phyloP scores from a whole-genome alignment of 2,329 filamentous ascomycete species.

The Diaporthe ampelina region DNA sequence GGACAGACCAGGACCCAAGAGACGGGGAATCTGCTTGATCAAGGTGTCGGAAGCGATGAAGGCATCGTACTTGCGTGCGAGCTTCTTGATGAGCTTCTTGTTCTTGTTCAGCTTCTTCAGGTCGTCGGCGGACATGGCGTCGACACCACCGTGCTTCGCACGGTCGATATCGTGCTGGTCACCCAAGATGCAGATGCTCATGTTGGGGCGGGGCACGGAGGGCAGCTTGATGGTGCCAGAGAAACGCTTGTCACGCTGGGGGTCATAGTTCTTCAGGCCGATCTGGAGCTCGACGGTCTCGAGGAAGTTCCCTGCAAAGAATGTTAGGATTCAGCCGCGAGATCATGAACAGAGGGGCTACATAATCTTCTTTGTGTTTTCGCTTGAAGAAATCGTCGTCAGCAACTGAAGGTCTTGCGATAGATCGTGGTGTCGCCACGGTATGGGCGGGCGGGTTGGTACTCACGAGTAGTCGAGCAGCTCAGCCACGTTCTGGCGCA shows the following conservation, averaged over 20 bases:
- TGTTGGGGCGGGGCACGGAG: constrained; percentile 89
- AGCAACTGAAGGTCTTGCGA: too few relatives aligned
- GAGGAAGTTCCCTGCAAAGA: too few relatives aligned
- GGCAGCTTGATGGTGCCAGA: constrained; percentile 98
- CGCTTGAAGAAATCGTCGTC: constrained; percentile 20
- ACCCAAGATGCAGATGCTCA: constrained; percentile 84
- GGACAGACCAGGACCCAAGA: constrained; percentile 97
- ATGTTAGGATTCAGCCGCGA: too few relatives aligned
- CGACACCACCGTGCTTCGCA: constrained; percentile 98
- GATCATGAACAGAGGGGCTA: too few relatives aligned
- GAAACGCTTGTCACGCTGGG: constrained; percentile 99
- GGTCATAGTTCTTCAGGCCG: constrained; percentile 84
- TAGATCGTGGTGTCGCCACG: too few relatives aligned
- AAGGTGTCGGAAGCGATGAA: constrained; percentile 97
- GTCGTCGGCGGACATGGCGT: constrained; percentile 98
- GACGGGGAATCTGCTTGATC: constrained; percentile 99
- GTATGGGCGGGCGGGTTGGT: constrained; percentile 37
- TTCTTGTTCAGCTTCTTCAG: constrained; percentile 99
- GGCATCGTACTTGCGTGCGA: constrained; percentile 99
- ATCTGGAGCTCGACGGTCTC: constrained; percentile 76
- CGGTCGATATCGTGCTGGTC: constrained; percentile 98
- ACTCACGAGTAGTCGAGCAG: constrained; percentile 88
- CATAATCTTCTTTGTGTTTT: constrained; percentile 93
- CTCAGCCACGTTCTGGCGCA: constrained; percentile 93
- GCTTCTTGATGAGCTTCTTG: constrained; percentile 99